Conservation (phyloP, 257 asterid species). For the Solanum chiquidenum region DNA sequence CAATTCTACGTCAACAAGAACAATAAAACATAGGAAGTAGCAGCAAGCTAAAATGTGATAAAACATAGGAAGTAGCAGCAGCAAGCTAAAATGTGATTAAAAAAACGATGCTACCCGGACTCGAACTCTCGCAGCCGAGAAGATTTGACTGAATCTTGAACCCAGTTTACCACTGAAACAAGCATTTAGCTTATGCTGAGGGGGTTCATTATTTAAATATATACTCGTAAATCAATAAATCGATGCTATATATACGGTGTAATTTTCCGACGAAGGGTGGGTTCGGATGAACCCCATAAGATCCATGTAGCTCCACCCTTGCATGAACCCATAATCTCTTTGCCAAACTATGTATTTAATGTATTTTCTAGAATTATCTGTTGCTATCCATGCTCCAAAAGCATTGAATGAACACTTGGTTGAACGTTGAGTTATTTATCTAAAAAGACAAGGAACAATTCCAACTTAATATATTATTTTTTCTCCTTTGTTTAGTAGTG, state of each 20-base stretch:
- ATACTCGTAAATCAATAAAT: no score
- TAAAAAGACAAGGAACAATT: not conserved
- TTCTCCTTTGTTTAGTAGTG: not conserved
- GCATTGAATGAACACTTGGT: not conserved
- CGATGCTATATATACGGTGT: no score
- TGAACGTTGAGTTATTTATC: not conserved
- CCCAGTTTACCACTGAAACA: not conserved
- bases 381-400: not conserved
- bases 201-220: no score
- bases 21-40: not conserved
- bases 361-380: not conserved
- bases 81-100: not conserved
- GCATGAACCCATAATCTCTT: not conserved
- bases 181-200: no score
- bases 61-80: not conserved
- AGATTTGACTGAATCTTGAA: not conserved
- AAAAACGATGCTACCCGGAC: not conserved
- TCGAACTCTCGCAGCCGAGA: not conserved
- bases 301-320: not conserved
- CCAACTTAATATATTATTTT: not conserved
- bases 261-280: not conserved
- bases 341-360: not conserved
- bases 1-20: not conserved
- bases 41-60: no score
- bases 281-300: not conserved